A percentile compares a stretch with the other conserved stretches of the same genome.
Evolutionary conservation across 768 basidiomycete genomes (phyloP).

Genomic region (Flagelloscypha sp.): DNA sequence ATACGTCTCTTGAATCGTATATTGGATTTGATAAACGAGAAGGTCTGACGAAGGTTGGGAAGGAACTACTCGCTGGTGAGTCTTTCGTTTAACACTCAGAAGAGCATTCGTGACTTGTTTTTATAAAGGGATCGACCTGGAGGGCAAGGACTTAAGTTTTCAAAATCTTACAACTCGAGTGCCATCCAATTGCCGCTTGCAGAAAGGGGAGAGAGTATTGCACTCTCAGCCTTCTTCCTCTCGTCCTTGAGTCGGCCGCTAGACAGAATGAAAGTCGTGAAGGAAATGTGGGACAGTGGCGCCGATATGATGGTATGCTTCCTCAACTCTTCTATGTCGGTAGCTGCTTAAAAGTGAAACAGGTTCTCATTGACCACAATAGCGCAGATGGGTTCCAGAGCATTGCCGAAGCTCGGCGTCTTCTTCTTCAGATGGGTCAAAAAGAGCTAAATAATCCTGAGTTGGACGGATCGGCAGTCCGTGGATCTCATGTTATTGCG

Average conservation of each 20-base stretch:
- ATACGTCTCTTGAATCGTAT: slow-evolving; percentile 54
- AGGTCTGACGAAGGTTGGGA: slow-evolving; percentile 60
- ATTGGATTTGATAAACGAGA: slow-evolving; percentile 71
- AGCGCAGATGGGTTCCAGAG: slow-evolving; percentile 66
- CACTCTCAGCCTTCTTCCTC: slow-evolving; percentile 80
- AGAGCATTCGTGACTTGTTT: slow-evolving; percentile 7
- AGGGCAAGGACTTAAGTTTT: no score
- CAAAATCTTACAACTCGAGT: no score
- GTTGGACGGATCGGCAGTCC: slow-evolving; percentile 23
- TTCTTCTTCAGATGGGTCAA: slow-evolving; percentile 55
- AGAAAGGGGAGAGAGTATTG: slow-evolving; percentile 58
- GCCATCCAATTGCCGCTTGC: no score
- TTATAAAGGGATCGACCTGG: slow-evolving; percentile 40
- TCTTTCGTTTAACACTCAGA: slow-evolving; percentile 6
- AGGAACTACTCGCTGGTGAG: slow-evolving; percentile 52
- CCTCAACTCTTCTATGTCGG: slow-evolving; percentile 4
- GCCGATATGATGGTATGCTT: slow-evolving; percentile 65
- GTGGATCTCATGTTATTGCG: slow-evolving; percentile 78
- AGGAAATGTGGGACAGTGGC: slow-evolving; percentile 89
- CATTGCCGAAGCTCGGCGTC: slow-evolving; percentile 71
- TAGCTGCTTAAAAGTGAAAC: slow-evolving; percentile 7
- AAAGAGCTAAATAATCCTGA: slow-evolving; percentile 47
- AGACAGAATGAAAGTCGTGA: slow-evolving; percentile 57
- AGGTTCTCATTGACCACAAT: slow-evolving; percentile 85
- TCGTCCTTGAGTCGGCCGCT: slow-evolving; percentile 58